phyloP scores from a whole-genome alignment of 1,284 basidiomycete genomes.

The Cryptococcus amylolentus region DNA sequence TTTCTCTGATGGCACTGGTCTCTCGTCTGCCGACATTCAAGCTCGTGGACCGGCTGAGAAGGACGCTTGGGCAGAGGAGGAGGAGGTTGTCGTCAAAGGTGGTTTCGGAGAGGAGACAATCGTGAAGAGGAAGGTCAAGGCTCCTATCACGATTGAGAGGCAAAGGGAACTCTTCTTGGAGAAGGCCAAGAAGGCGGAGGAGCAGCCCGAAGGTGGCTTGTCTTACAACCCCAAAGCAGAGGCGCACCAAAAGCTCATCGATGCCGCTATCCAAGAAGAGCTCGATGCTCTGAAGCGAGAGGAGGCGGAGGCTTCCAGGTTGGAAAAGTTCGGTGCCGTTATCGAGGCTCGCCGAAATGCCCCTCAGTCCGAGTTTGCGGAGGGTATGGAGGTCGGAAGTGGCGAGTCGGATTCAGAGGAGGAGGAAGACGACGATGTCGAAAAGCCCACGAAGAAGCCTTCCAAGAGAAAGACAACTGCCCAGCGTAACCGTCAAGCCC shows the following conservation, averaged over 20 bases:
- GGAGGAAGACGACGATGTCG: constrained; percentile 50
- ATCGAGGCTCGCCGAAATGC: constrained; percentile 52
- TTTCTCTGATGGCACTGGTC: constrained; percentile 52
- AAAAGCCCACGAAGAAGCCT: constrained; percentile 51
- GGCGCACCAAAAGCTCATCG: constrained; percentile 71
- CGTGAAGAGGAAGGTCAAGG: constrained; percentile 29
- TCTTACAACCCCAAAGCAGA: constrained; percentile 89
- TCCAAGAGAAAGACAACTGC: constrained; percentile 63
- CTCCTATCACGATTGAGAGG: constrained; percentile 36
- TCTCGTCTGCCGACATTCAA: constrained; percentile 39
- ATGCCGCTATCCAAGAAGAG: constrained; percentile 67
- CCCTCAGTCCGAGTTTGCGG: constrained; percentile 35
- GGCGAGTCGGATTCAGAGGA: constrained; percentile 50
- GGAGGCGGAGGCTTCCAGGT: constrained; percentile 58
- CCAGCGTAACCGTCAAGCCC: constrained; percentile 45
- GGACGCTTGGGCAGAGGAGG: constrained; percentile 62
- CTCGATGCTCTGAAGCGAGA: constrained; percentile 58
- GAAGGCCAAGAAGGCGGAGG: constrained; percentile 49
- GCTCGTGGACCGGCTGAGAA: constrained; percentile 24
- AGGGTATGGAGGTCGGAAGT: constrained; percentile 64
- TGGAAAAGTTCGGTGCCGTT: constrained; percentile 56
- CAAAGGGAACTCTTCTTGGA: constrained; percentile 26
- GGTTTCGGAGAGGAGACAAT: constrained; percentile 42
- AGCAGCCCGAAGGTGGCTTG: constrained; percentile 74
- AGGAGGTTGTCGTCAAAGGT: constrained; percentile 14